Evolutionary conservation across 768 basidiomycete genomes (phyloP), one percentile per base, ranked within the genome.

Genomic region (Phylloporus arenicola): DNA sequence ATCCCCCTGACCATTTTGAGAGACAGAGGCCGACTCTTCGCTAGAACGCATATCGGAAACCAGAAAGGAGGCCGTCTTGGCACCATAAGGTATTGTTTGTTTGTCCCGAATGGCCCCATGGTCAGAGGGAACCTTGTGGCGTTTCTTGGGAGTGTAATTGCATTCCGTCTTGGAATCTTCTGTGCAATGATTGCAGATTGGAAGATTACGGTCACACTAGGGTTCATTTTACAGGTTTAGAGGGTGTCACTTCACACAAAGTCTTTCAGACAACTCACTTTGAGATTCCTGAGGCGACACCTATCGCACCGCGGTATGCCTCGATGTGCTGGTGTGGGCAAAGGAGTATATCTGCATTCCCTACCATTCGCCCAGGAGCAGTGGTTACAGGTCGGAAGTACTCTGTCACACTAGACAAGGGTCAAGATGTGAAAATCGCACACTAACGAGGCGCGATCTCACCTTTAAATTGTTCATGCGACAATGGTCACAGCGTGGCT

Each of bases 221-320:
- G 49, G 43, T 29, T 42, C 6, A 48, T 34, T 31, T 41, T 17
- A 47, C 34, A 49, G 51, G 25, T 17, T 47, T 44, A 53, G 50
- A 52, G 48, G 9, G 24, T 39, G 12, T 4, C 35, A 25, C 25
- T 40, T 17, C 10, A 12, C 6, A 1, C 37, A 16, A 7, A 20
- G 51, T n/a, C 35, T 9, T 22, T 33, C 9, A 50, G 16, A 1
- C 16, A 53, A 60, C 75, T 53, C 47, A 84, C 84, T 69, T 86
- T 86, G 25, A 86, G 70, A 64, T 86, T 86, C 61, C 73, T 74
- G 35, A 73, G 67, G 19, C 84, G 82, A 68, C 84, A 86, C 37
- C 80, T 75, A 72, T 86, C 84, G 52, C 84, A 86, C 49, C 84
- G 73, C 27, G 84, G 84, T 52, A 86, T 85, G 20, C 84, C 84